These are phyloP conservation scores for Dichotomopilus funicola DNA, from an alignment of 2,329 filamentous ascomycete genomes.

Conservation along the genomic window DNA sequence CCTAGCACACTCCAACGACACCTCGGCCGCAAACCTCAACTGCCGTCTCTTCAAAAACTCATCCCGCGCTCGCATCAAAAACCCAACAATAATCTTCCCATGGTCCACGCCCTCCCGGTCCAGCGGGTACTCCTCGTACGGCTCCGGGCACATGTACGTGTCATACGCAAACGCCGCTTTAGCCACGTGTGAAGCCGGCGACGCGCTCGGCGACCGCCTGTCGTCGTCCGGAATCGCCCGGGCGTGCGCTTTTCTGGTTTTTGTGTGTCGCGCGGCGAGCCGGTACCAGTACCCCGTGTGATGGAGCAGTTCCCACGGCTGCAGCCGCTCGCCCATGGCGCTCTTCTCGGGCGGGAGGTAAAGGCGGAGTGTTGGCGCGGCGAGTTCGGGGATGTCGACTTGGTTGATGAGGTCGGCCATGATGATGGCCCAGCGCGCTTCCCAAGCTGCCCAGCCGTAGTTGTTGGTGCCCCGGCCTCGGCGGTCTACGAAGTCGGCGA, in stretches of 20 bases:
- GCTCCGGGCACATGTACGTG: constrained; percentile 60
- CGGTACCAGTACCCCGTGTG: constrained; percentile 64
- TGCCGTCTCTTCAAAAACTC: constrained; percentile 52
- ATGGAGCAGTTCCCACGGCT: constrained; percentile 59
- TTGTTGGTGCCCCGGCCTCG: constrained; percentile 79
- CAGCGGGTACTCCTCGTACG: constrained; percentile 53
- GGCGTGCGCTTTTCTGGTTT: constrained; percentile 47
- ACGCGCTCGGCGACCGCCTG: constrained; percentile 43
- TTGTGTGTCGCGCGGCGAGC: constrained; percentile 51
- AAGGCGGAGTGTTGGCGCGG: constrained; percentile 37
- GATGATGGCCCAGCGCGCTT: constrained; percentile 62
- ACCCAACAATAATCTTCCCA: constrained; percentile 47
- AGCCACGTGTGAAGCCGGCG: constrained; percentile 40
- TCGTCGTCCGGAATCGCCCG: constrained; percentile 54
- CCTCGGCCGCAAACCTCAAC: constrained; percentile 46
- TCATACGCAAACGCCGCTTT: constrained; percentile 54
- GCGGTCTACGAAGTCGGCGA: constrained; percentile 71
- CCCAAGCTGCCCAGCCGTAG: constrained; percentile 94
- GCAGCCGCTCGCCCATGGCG: constrained; percentile 50
- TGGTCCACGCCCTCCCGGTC: constrained; percentile 46
- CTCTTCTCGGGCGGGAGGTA: constrained; percentile 54
- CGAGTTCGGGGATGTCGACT: constrained; percentile 45
- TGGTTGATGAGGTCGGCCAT: constrained; percentile 57
- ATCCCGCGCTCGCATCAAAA: constrained; percentile 42
- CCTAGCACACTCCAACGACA: constrained; percentile 50